Percentiles rank a stretch among this genome's conserved stretches.
Conservation (phyloP, 2,329 filamentous ascomycete species). For the Fusarium pininemorale region DNA sequence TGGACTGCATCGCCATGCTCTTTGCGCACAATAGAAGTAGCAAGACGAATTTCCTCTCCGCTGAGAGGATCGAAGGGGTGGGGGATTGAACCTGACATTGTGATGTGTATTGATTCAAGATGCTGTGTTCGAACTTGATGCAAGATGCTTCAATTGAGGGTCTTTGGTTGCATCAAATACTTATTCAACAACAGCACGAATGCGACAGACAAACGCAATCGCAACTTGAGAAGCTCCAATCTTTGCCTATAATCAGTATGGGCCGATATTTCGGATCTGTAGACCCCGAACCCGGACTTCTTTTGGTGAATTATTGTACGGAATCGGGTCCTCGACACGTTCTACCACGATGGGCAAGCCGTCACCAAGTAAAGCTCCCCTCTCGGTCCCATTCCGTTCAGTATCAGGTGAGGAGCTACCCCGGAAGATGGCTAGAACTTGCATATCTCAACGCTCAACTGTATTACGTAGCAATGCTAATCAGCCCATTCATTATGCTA, state of each 20-base stretch:
- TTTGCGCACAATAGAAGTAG: slow-evolving; percentile 71
- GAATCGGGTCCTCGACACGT: not conserved
- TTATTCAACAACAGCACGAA: not conserved
- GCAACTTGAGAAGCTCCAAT: not conserved
- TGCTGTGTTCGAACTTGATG: not conserved
- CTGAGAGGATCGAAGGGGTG: slow-evolving; percentile 44
- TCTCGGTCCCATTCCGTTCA: not conserved
- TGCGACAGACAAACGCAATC: not conserved
- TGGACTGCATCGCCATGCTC: slow-evolving; percentile 72
- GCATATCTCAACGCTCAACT: not conserved
- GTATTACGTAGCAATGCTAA: not conserved
- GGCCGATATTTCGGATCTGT: not conserved
- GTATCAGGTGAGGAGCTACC: not conserved
- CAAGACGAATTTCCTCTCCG: slow-evolving; percentile 78
- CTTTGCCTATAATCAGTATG: not conserved
- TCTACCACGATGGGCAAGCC: not conserved
- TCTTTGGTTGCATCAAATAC: not conserved
- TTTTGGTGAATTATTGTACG: not conserved
- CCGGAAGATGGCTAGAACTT: too few relatives aligned
- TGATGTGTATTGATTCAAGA: not conserved
- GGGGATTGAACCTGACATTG: not conserved
- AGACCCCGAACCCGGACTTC: not conserved
- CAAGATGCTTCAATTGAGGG: not conserved
- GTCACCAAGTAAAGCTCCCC: not conserved
- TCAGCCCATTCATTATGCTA: not conserved